Evolutionary conservation across 176 grass and related monocot species (phyloP).

Genomic region (Musa troglodytarum): DNA sequence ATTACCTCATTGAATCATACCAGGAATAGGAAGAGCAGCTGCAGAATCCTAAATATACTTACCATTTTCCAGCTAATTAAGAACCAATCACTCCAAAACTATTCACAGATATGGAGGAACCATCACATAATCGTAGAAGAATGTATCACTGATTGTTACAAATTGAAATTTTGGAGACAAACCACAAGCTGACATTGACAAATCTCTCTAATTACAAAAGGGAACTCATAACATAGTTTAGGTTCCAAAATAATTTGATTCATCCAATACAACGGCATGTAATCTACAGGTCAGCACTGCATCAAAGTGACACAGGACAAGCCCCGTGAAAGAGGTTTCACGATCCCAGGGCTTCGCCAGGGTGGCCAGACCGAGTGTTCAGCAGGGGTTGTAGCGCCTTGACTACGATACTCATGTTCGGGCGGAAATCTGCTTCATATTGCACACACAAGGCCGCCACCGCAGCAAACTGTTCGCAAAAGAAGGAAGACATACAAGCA

Average conservation of each 20-base stretch:
- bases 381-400: constrained; percentile 2
- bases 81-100: too few species aligned
- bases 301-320: background rate
- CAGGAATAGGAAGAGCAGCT: too few species aligned
- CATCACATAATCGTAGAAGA: too few species aligned
- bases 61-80: too few species aligned
- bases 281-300: background rate
- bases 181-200: too few species aligned
- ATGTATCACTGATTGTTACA: too few species aligned
- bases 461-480: background rate
- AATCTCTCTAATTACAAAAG: too few species aligned
- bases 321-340: background rate
- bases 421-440: constrained; percentile 1
- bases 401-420: constrained; percentile 4
- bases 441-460: constrained; percentile 3
- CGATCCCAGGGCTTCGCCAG: background rate
- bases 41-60: too few species aligned
- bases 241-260: background rate
- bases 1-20: too few species aligned
- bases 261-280: background rate
- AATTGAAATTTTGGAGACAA: too few species aligned
- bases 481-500: background rate
- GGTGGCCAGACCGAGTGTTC: background rate
- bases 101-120: too few species aligned
- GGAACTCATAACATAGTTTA: too few species aligned